Evolutionary conservation across 176 grass and related monocot genomes (phyloP), one percentile per base, ranked within the genome.

Genomic region (Cenchrus fungigraminus): DNA sequence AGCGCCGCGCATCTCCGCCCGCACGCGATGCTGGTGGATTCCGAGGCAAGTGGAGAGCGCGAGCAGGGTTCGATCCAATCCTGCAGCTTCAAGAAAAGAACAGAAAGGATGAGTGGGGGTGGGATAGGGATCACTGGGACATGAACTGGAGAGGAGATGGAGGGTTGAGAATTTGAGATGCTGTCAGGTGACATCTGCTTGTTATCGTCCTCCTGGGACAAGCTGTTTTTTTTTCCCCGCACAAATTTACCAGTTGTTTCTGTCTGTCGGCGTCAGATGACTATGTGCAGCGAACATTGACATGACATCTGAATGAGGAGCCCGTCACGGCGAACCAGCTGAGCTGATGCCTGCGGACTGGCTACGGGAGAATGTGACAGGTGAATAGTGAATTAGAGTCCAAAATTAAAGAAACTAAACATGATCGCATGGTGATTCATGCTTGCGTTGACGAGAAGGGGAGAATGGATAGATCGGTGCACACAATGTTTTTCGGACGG

Each of bases 1-100:
- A 59, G 56, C 31, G 52, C 52, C 31, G 52, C 52, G 31, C 52
- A 19, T 57, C 16, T 76, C 53, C 31, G 53, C 17, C 17, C 16
- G 29, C 51, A 42, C 20, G 65, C 43, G 80, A 79, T 73, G 73
- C 13, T 66, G 74, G 46, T 66, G 74, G 46, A 55, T 83, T 78
- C 56, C 47, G 16, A 45, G 47, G 74, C 74, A 78, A 16, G 56
- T n/a, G 56, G 56, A 59, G 56, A 6, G 56, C 8, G 56, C 8
- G 54, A 7, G 56, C 56, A 59, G 8, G 74, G 57, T 88, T 56
- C 55, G 72, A 77, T 82, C 53, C 71, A 62, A 83, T 87, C 72
- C 56, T 59, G 56, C 19, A n/a, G 56, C 19, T 0, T 59, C 56
- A 59, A 59, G 56, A 20, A 58, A 58, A n/a, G 56, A 56, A 53